Percentiles rank a stretch among this genome's conserved stretches.
phyloP scores from a whole-genome alignment of 164 flowering plant species.

The Vitis rotundifolia region DNA sequence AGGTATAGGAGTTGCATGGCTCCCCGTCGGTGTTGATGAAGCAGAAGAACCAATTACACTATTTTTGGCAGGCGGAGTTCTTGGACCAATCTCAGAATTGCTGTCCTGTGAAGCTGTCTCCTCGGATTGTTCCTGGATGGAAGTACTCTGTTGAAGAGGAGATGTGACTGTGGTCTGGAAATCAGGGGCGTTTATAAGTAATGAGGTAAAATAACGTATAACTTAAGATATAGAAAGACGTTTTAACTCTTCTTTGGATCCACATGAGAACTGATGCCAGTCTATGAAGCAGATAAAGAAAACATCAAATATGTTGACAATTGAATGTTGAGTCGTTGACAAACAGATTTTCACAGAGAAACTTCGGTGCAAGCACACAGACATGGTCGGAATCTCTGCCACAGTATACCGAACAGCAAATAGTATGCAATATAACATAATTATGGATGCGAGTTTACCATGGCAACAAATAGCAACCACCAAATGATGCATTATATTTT shows the following conservation, averaged over 20 bases:
- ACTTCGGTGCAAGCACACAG: too few relatives aligned
- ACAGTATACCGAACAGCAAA: too few relatives aligned
- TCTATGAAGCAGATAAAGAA: background rate
- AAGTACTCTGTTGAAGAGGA: constrained; percentile 38
- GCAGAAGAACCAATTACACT: constrained; percentile 41
- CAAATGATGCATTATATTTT: too few relatives aligned
- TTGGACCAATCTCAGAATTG: constrained; percentile 55
- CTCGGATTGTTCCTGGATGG: constrained; percentile 61
- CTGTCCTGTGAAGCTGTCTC: constrained; percentile 70
- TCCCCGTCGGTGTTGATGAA: constrained; percentile 53
- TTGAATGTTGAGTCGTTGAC: background rate
- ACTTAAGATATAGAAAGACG: background rate
- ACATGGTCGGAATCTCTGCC: too few relatives aligned
- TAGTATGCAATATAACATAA: too few relatives aligned
- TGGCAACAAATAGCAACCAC: too few relatives aligned
- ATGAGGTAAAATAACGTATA: too few relatives aligned
- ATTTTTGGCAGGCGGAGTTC: constrained; percentile 77
- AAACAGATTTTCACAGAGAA: too few relatives aligned
- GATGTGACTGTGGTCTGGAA: constrained; percentile 42
- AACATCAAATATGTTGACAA: background rate
- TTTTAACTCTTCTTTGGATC: background rate
- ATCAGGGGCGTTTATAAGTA: background rate
- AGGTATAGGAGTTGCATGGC: constrained; percentile 41
- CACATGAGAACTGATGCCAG: background rate
- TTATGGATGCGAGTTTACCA: too few relatives aligned